A percentile compares a stretch with the other conserved stretches of the same genome.
phyloP scores from a whole-genome alignment of 2,329 filamentous ascomycete genomes.

The Fusarium sp. region DNA sequence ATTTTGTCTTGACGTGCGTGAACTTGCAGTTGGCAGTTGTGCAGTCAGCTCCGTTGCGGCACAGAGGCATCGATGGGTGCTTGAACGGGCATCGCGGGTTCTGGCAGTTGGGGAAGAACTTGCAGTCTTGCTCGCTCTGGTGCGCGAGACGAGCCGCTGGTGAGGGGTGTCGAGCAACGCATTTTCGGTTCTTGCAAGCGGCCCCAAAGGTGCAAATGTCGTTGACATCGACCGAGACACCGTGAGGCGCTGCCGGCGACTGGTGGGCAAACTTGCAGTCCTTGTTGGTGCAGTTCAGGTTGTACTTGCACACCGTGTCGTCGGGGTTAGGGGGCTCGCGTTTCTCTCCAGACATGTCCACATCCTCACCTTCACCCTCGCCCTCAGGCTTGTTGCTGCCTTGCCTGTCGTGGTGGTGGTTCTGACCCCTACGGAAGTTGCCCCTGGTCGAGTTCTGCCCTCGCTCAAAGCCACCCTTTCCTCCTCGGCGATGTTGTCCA shows the following conservation, averaged over 20 bases:
- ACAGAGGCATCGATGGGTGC: constrained; percentile 87
- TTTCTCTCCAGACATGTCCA: constrained; percentile 69
- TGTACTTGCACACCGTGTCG: constrained; percentile 87
- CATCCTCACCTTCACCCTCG: constrained; percentile 67
- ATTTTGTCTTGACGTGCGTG: constrained; percentile 85
- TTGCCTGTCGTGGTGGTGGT: constrained; percentile 56
- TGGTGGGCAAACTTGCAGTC: constrained; percentile 96
- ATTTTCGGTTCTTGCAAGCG: constrained; percentile 96
- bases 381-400: constrained; percentile 51
- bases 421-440: constrained; percentile 63
- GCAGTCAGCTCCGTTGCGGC: constrained; percentile 92
- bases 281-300: constrained; percentile 86
- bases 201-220: constrained; percentile 87
- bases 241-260: constrained; percentile 87
- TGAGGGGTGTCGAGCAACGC: constrained; percentile 90
- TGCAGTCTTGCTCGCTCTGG: constrained; percentile 87
- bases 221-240: constrained; percentile 79
- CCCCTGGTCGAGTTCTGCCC: constrained; percentile 68
- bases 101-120: constrained; percentile 91
- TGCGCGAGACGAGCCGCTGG: constrained; percentile 84
- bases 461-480: constrained; percentile 80
- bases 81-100: constrained; percentile 90
- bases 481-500: constrained; percentile 53
- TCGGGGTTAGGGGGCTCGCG: constrained; percentile 69
- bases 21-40: constrained; percentile 86